phyloP scores from a whole-genome alignment of 192 early-diverging fungal species.

The Backusella psychrophila region DNA sequence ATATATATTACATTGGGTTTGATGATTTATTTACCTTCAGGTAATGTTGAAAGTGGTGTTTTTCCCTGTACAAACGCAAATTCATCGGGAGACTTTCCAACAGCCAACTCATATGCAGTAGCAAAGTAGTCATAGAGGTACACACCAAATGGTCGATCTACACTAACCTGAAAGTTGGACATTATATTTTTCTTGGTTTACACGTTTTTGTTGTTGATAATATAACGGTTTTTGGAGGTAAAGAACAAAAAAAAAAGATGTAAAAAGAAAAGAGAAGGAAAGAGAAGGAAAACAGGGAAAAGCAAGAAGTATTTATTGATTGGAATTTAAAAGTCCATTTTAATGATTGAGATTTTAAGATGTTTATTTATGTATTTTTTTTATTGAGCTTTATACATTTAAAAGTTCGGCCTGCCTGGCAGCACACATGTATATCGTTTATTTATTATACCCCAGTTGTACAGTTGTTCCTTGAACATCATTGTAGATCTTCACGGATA shows the following conservation, averaged over 20 bases:
- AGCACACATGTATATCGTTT: neutral
- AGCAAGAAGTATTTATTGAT: neutral
- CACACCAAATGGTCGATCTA: constrained; percentile 54
- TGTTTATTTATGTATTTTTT: neutral
- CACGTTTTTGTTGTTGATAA: neutral
- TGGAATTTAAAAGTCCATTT: neutral
- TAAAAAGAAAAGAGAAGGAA: neutral
- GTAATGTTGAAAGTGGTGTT: constrained; percentile 48
- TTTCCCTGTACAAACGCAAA: constrained; percentile 47
- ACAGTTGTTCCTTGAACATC: neutral
- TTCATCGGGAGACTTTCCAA: constrained; percentile 40
- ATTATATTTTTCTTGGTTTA: neutral
- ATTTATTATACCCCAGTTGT: neutral
- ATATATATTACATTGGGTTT: neutral
- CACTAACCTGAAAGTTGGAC: constrained; percentile 23
- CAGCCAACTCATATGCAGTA: constrained; percentile 36
- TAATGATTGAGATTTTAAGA: neutral
- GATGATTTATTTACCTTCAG: constrained; percentile 37
- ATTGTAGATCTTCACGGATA: too few species aligned
- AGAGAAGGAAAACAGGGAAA: neutral
- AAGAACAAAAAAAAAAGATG: neutral
- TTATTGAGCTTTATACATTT: neutral
- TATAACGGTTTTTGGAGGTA: neutral
- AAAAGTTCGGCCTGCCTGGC: neutral
- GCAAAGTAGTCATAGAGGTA: constrained; percentile 47